Base-by-base conservation (phyloP, 140 eudicot genomes). In the Bidens hawaiensis region DNA sequence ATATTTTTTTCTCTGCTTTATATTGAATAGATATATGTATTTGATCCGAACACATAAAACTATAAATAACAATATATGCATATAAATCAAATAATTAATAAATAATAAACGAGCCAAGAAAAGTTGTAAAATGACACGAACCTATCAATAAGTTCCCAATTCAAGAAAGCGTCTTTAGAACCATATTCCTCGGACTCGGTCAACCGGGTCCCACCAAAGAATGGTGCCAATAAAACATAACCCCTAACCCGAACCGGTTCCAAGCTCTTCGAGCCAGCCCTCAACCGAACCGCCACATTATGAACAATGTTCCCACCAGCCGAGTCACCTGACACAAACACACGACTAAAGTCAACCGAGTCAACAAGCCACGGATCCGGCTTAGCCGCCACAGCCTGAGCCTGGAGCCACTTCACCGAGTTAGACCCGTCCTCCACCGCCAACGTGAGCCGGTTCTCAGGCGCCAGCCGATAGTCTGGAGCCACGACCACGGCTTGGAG, bases 281-380 rank as follows among this genome's bases (percentile, higher is more conserved):
- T 62, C 27, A 81, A 68, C 74, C 75, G 65, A 27, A 85, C 93
- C 21, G 93, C 93, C 65, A 86, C 72, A 69, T 85, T 63, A 70
- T 89, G 97, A 2, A 89, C 93, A 22, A 86, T 76, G 21, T 89
- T 89, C 36, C 97, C 97, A 28, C 97, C 95, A 14, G 97, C 95
- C 25, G 95, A 89, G 76, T 89, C 95, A 53, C 95, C 93, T 4
- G 87, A 80, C 1, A 85, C 45, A 10, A 85, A 89, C 9, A 85
- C 89, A 0, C 81, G 65, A 17, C 78, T 45, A 18, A 86, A 85
- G 64, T 89, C 97, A 10, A 86, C 89, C 33, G 67, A 86, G 11
- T 75, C 87, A 7, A 62, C 62, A 2, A 89, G 73, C 97, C 97
- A 89, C 12, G 42, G 42, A 60, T 85, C 94, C 4, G 77, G 83